These are phyloP conservation scores for Circinella umbellata DNA, from an alignment of 371 early-diverging fungal genomes.

Conservation along the genomic window DNA sequence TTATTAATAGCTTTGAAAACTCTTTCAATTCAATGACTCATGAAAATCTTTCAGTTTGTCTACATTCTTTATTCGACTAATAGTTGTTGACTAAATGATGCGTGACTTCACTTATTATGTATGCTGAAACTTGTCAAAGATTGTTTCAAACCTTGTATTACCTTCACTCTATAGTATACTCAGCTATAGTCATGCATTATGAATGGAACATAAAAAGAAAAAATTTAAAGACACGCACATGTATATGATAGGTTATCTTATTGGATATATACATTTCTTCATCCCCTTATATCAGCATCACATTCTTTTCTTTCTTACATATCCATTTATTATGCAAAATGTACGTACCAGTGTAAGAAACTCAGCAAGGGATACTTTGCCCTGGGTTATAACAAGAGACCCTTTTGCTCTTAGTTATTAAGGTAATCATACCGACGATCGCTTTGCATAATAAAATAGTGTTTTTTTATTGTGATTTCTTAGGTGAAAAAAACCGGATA, in stretches of 20 bases:
- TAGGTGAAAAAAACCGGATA: not conserved
- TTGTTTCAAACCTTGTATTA: no score
- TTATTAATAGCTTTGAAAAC: no score
- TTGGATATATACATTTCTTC: slow-evolving; percentile 3
- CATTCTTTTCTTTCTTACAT: not conserved
- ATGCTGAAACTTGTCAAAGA: not conserved
- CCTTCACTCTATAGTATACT: not conserved
- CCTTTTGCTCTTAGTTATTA: not conserved
- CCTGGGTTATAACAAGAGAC: not conserved
- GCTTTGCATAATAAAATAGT: not conserved
- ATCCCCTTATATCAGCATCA: not conserved
- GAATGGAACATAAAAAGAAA: not conserved
- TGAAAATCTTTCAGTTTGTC: not conserved
- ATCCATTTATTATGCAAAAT: no score
- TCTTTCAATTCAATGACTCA: no score
- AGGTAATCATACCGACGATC: not conserved
- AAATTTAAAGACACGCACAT: not conserved
- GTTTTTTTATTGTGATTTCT: no score
- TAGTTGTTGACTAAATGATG: not conserved
- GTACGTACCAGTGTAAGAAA: not conserved
- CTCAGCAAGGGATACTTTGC: not conserved
- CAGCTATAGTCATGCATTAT: not conserved
- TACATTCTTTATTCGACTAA: not conserved
- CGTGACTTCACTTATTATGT: not conserved
- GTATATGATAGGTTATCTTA: not conserved